Percentiles rank a stretch among this genome's conserved stretches.
These are phyloP conservation scores for Aspergillus carbonarius DNA, from an alignment of 2,329 filamentous ascomycete species.

Conservation along the genomic window DNA sequence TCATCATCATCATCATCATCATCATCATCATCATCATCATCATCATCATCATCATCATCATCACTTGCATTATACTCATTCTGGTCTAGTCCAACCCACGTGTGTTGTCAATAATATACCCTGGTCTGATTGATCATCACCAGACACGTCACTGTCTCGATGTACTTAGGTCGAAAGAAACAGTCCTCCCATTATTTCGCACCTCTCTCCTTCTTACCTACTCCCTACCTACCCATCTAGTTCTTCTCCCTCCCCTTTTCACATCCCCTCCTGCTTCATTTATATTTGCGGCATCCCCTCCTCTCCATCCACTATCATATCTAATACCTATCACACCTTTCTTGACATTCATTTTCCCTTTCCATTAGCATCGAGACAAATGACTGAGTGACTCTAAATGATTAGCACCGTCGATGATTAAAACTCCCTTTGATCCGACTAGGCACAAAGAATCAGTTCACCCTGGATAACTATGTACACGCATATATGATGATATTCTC, in stretches of 20 bases:
- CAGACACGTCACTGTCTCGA: conserved; percentile 7
- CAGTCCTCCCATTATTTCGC: background rate
- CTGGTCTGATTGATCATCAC: background rate
- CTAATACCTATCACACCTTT: background rate
- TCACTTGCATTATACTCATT: background rate
- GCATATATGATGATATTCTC: conserved; percentile 1
- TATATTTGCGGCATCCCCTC: background rate
- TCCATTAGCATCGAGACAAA: background rate
- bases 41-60: background rate
- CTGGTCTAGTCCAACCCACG: background rate
- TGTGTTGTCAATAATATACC: conserved; percentile 12
- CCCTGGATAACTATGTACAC: background rate
- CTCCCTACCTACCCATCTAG: no score
- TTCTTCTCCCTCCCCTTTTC: background rate
- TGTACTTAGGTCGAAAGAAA: background rate
- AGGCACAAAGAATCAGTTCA: background rate
- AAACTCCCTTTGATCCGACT: background rate
- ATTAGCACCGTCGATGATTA: background rate
- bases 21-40: background rate
- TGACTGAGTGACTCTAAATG: background rate
- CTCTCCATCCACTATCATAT: background rate
- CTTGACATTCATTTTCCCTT: background rate
- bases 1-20: background rate
- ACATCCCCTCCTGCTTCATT: background rate
- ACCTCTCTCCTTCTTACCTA: background rate